phyloP scores from a whole-genome alignment of 1,284 basidiomycete genomes.

The Porodaedalea pini region DNA sequence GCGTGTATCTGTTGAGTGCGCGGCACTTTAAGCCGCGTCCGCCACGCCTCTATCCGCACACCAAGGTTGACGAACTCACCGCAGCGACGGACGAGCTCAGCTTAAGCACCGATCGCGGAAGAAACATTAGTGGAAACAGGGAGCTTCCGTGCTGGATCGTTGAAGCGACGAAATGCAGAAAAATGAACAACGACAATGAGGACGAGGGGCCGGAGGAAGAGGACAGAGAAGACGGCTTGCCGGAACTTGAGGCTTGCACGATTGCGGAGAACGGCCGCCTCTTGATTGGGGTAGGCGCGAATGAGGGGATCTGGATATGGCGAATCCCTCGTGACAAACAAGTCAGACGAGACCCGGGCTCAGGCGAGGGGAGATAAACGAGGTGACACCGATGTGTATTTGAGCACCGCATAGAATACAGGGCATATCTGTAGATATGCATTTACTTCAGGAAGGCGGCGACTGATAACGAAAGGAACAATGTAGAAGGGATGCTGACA shows the following conservation, averaged over 20 bases:
- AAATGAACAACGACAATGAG: not conserved
- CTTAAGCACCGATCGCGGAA: constrained; percentile 24
- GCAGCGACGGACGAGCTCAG: constrained; percentile 22
- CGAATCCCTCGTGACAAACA: constrained; percentile 9
- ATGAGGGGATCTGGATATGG: constrained; percentile 22
- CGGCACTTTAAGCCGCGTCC: constrained; percentile 40
- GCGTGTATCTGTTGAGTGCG: constrained; percentile 46
- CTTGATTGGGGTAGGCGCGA: constrained; percentile 17
- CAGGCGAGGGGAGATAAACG: not conserved
- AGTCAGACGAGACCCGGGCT: constrained; percentile 3
- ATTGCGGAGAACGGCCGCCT: constrained; percentile 17
- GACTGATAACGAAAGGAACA: not conserved
- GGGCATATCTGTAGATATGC: not conserved
- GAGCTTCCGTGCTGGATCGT: constrained; percentile 13
- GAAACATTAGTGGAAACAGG: constrained; percentile 16
- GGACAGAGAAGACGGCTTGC: not conserved
- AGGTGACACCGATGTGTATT: not conserved
- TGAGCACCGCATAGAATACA: not conserved
- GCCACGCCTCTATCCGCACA: constrained; percentile 28
- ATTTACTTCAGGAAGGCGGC: not conserved
- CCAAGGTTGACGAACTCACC: constrained; percentile 20
- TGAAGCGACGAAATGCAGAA: not conserved
- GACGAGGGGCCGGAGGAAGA: not conserved
- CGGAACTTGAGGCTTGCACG: constrained; percentile 14
- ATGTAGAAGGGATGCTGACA: not conserved